phyloP scores from a whole-genome alignment of 2,329 filamentous ascomycete genomes.

The Plenodomus biglobosus region DNA sequence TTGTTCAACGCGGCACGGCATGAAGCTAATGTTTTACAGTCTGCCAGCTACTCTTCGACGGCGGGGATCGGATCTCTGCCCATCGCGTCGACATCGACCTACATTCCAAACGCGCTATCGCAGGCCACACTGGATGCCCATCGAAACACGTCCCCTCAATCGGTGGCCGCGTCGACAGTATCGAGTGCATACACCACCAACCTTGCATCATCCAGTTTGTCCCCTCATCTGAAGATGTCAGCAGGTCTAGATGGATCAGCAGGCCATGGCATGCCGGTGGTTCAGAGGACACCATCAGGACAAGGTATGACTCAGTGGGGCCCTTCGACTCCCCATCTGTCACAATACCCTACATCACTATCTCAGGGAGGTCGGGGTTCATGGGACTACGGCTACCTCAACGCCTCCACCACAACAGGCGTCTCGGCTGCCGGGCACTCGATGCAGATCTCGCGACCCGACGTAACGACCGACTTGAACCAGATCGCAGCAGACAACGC shows the following conservation, averaged over 20 bases:
- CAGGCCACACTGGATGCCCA: slow-evolving; percentile 53
- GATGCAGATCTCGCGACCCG: slow-evolving; percentile 38
- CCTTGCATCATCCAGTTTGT: slow-evolving; percentile 49
- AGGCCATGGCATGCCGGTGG: slow-evolving; percentile 37
- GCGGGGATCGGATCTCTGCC: slow-evolving; percentile 53
- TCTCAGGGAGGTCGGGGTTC: slow-evolving; percentile 35
- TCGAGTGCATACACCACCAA: slow-evolving; percentile 49
- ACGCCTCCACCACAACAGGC: slow-evolving; percentile 26
- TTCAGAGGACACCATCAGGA: slow-evolving; percentile 37
- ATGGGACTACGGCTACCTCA: slow-evolving; percentile 44
- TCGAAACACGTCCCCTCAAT: slow-evolving; percentile 53
- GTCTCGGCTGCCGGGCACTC: slow-evolving; percentile 33
- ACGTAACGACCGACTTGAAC: slow-evolving; percentile 33
- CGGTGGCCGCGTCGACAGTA: slow-evolving; percentile 48
- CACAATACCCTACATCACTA: slow-evolving; percentile 37
- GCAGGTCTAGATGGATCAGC: slow-evolving; percentile 44
- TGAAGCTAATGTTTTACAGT: slow-evolving; percentile 52
- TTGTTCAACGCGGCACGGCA: slow-evolving; percentile 18
- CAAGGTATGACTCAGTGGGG: slow-evolving; percentile 43
- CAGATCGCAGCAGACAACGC: slow-evolving; percentile 33
- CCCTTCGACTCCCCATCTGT: slow-evolving; percentile 32
- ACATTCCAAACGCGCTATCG: slow-evolving; percentile 47
- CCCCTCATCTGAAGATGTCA: slow-evolving; percentile 48
- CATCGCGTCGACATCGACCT: slow-evolving; percentile 35
- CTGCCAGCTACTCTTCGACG: slow-evolving; percentile 69